Base-by-base conservation (phyloP, 805 yeast species). In the Lachancea fermentati region DNA sequence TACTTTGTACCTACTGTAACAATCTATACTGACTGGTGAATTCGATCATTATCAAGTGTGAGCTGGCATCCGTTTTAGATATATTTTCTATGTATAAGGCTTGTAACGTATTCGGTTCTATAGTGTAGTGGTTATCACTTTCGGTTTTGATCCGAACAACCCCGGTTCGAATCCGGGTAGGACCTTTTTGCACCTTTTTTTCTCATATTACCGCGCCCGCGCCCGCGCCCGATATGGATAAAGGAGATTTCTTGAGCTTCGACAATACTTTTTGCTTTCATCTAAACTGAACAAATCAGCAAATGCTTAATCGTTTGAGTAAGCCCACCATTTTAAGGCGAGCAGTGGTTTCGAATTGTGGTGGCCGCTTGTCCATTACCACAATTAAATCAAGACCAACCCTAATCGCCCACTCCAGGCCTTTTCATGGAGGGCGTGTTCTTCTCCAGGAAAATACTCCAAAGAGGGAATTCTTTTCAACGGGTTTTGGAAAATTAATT, bases 121-220 rank as follows among this genome's bases (percentile, higher is more conserved):
- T 65, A 65, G 69, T 65, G 69, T 65, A 65, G 69, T 65, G 69
- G 69, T 65, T 62, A 65, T 65, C 69, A 65, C 69, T 55, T 63
- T 65, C 68, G 69, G 69, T 65, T 65, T 63, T 65, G 69, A 65
- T 63, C 69, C 70, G 67, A 53, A 62, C 70, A 72, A 75, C 81
- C 78, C 79, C 79, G 75, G 79, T 75, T 44, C 48, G 44, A 43
- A 43, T 43, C 46, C 46, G 46, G 46, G 46, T 43, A 43, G 39
- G 46, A 43, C 46, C 46, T 43, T 25, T 35, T 30, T 34, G 7
- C 11, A 11, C 9, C 26, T 22, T 22, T n/a, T n/a, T n/a, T n/a
- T n/a, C n/a, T n/a, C n/a, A n/a, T n/a, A n/a, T n/a, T 7, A 22
- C 26, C 7, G 11, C 26, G 7, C 11, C 9, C 26, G 11, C 7